Evolutionary conservation across 805 yeast genomes (phyloP), one percentile per base, ranked within the genome.

Genomic region (Alloascoidea africana): DNA sequence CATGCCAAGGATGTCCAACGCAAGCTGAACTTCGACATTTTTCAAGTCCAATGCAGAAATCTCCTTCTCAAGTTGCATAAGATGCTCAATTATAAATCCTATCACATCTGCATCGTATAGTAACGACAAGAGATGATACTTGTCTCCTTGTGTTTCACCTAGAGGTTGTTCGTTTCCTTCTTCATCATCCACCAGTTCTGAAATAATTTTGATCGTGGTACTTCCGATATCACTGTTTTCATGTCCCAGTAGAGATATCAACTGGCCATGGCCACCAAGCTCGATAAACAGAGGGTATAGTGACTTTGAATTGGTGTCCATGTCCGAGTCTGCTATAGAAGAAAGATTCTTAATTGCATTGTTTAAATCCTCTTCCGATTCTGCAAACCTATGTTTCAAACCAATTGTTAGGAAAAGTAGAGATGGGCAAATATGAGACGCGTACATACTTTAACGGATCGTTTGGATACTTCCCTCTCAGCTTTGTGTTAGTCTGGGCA

Each of bases 381-480:
- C 46, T 36, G 49, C 30, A 36, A 49, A 49, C n/a, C n/a, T n/a
- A n/a, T n/a, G n/a, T n/a, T n/a, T n/a, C n/a, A n/a, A n/a, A n/a
- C n/a, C n/a, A n/a, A n/a, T n/a, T n/a, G n/a, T n/a, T n/a, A n/a
- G n/a, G n/a, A n/a, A n/a, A n/a, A n/a, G n/a, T n/a, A n/a, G n/a
- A n/a, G n/a, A n/a, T n/a, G n/a, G n/a, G n/a, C n/a, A n/a, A n/a
- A n/a, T n/a, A n/a, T n/a, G n/a, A n/a, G n/a, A n/a, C n/a, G n/a
- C n/a, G n/a, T n/a, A n/a, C n/a, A n/a, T n/a, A n/a, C 39, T 47
- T 45, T 17, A 45, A 16, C 4, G 53, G 53, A 11, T 48, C 53
- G 3, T 38, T 40, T 2, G 38, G 36, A 36, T 37, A 39, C 23
- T 37, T 37, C 19, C 18, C 42, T 5, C 52, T 40, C 23, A 38